A percentile compares a stretch with the other conserved stretches of the same genome.
phyloP scores from a whole-genome alignment of 371 early-diverging fungal species.

The Blakeslea trispora region DNA sequence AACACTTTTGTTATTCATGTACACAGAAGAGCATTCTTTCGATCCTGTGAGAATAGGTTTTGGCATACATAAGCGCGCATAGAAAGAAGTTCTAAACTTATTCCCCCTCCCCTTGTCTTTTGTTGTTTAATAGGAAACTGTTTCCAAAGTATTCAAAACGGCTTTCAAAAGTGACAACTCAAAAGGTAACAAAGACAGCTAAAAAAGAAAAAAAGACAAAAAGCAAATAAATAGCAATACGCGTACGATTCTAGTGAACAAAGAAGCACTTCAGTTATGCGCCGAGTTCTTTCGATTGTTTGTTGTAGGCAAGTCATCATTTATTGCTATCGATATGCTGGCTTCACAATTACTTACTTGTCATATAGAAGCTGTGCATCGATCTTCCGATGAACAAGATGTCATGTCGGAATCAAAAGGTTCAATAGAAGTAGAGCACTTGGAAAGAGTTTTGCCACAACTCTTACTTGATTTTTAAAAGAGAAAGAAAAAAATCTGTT shows the following conservation, averaged over 20 bases:
- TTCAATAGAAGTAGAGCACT: background rate
- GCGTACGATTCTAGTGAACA: background rate
- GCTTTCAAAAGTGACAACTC: background rate
- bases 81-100: too few species aligned
- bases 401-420: background rate
- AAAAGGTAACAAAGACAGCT: too few species aligned
- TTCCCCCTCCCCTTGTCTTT: too few species aligned
- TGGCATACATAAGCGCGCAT: too few species aligned
- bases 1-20: too few species aligned
- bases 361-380: background rate
- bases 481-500: background rate
- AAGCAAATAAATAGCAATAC: background rate
- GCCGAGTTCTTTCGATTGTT: background rate
- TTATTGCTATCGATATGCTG: background rate
- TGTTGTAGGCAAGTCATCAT: background rate
- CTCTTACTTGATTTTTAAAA: slow-evolving; percentile 1
- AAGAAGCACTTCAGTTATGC: background rate
- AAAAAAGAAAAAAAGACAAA: background rate
- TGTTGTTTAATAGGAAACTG: background rate
- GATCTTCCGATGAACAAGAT: background rate
- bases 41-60: too few species aligned
- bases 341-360: background rate
- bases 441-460: slow-evolving; percentile 3
- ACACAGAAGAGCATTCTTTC: too few species aligned
- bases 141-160: background rate